A percentile compares a stretch with the other conserved stretches of the same genome.
phyloP scores from a whole-genome alignment of 2,329 filamentous ascomycete genomes.

The Diplocarpon mali region DNA sequence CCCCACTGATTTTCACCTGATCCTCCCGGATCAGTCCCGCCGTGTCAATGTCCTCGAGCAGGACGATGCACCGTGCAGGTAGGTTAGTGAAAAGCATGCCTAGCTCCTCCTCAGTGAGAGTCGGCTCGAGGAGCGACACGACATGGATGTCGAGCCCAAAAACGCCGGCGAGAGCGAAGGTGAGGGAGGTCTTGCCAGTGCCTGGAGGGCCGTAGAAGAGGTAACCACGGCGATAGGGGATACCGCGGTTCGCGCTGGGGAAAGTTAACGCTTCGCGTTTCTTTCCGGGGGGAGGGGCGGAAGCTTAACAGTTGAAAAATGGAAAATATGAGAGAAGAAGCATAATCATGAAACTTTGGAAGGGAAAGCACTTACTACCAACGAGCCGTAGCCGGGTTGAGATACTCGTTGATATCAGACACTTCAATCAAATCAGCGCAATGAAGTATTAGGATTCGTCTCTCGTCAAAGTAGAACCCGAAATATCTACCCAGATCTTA shows the following conservation, averaged over 20 bases:
- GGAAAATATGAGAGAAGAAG: no score
- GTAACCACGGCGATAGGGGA: conserved; percentile 67
- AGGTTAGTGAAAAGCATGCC: conserved; percentile 47
- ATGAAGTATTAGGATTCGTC: no score
- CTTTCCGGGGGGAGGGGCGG: no score
- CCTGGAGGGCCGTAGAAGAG: conserved; percentile 68
- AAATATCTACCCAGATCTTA: no score
- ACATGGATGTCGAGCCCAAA: conserved; percentile 59
- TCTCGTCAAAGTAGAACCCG: no score
- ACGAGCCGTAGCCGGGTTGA: conserved; percentile 55
- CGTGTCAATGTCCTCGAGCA: conserved; percentile 60
- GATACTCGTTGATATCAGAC: conserved; percentile 65
- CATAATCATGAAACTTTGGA: no score
- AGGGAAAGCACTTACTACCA: conserved; percentile 44
- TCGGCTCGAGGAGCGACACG: conserved; percentile 47
- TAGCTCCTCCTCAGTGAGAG: conserved; percentile 51
- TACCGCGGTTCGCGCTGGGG: conserved; percentile 48
- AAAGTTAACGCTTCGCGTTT: no score
- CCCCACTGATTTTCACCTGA: conserved; percentile 6
- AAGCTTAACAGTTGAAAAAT: no score
- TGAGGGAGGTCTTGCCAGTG: conserved; percentile 61
- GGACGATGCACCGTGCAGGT: conserved; percentile 51
- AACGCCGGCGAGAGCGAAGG: conserved; percentile 52
- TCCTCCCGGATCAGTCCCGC: conserved; percentile 43
- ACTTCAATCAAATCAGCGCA: conserved; percentile 26